phyloP scores from a whole-genome alignment of 1,284 basidiomycete species.

The Microbotryum lychnidis-dioicae region DNA sequence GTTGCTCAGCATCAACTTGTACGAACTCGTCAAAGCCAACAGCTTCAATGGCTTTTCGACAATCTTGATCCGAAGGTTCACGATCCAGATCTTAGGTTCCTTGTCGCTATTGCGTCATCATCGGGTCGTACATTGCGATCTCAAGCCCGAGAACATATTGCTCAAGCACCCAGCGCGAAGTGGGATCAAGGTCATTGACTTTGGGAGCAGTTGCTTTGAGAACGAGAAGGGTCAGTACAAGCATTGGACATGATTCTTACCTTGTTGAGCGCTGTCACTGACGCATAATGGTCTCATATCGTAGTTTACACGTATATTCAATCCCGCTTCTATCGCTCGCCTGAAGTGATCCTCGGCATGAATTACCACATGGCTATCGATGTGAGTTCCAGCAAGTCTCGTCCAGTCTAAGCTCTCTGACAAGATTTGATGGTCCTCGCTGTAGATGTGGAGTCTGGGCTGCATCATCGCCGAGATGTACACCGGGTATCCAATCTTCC shows the following conservation, averaged over 20 bases:
- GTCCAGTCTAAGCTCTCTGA: background rate
- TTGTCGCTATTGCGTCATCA: constrained; percentile 90
- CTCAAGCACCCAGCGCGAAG: constrained; percentile 91
- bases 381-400: constrained; percentile 2
- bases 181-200: constrained; percentile 97
- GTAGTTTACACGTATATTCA: constrained; percentile 95
- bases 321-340: constrained; percentile 93
- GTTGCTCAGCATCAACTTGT: constrained; percentile 93
- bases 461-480: constrained; percentile 96
- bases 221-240: constrained; percentile 82
- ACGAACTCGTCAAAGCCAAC: constrained; percentile 99
- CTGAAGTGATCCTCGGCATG: constrained; percentile 85
- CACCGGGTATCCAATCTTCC: constrained; percentile 99
- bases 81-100: constrained; percentile 86
- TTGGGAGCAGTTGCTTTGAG: constrained; percentile 96
- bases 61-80: constrained; percentile 87
- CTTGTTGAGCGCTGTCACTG: background rate
- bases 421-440: constrained; percentile 45
- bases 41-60: constrained; percentile 96
- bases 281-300: background rate
- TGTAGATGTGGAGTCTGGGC: constrained; percentile 95
- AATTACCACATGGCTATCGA: constrained; percentile 69
- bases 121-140: constrained; percentile 97
- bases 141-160: constrained; percentile 98
- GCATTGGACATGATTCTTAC: background rate